Evolutionary conservation across 163 green algal genomes (phyloP).

Genomic region (Scenedesmus sp.): DNA sequence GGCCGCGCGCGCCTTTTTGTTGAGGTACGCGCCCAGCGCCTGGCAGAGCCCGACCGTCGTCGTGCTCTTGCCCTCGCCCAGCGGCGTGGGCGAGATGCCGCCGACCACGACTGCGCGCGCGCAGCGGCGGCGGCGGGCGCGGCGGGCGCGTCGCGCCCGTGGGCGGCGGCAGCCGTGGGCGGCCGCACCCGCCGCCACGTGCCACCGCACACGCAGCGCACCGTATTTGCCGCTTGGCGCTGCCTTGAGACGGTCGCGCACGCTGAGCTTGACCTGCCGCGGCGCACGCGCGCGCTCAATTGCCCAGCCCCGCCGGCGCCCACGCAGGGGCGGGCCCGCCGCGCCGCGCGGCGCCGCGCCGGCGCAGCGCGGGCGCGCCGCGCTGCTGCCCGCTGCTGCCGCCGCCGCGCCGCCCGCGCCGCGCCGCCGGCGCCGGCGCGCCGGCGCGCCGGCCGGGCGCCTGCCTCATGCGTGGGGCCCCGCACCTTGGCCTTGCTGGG

Average conservation of each 20-base stretch:
- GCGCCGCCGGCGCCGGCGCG: not conserved
- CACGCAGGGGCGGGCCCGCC: too few species aligned
- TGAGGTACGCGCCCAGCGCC: slow-evolving; percentile 82
- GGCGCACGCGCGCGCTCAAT: too few species aligned
- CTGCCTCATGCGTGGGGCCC: not conserved
- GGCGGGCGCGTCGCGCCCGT: too few species aligned
- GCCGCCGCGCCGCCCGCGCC: not conserved
- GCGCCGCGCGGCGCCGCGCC: too few species aligned
- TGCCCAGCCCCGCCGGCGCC: too few species aligned
- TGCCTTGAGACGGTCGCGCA: slow-evolving; percentile 74
- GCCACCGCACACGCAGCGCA: slow-evolving; percentile 34
- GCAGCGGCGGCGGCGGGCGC: not conserved
- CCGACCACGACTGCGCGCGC: slow-evolving; percentile 88
- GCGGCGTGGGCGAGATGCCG: slow-evolving; percentile 96
- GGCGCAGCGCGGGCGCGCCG: too few species aligned
- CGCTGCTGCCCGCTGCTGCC: not conserved
- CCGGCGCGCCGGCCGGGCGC: not conserved
- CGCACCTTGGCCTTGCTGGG: slow-evolving; percentile 94
- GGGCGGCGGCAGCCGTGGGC: not conserved
- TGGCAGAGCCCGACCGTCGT: slow-evolving; percentile 98
- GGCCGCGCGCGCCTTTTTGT: slow-evolving; percentile 42
- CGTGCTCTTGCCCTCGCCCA: slow-evolving; percentile 97
- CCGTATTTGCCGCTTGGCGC: slow-evolving; percentile 86
- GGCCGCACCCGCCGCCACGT: not conserved
- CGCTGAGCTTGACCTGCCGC: slow-evolving; percentile 84